Evolutionary conservation across 176 grass and related monocot species (phyloP).

Genomic region (Tillandsia leiboldiana): DNA sequence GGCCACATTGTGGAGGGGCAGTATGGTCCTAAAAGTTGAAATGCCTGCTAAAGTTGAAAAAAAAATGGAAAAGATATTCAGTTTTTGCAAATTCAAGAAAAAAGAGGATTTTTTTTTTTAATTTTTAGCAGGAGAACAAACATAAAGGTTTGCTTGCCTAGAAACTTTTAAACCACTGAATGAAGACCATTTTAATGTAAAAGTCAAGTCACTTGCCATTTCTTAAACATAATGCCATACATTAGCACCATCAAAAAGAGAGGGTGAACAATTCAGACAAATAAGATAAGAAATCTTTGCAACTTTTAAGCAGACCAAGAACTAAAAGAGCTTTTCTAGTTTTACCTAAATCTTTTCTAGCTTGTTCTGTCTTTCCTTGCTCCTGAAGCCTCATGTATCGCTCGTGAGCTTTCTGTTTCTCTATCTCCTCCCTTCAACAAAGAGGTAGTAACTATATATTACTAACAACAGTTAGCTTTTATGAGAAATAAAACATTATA

Average conservation of each 20-base stretch:
- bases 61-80: no score
- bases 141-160: not conserved
- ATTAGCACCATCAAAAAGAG: not conserved
- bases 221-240: not conserved
- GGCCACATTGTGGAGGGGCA: no score
- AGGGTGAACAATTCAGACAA: not conserved
- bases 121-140: no score
- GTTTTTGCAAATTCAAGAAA: no score
- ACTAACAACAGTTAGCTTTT: not conserved
- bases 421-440: conserved; percentile 67
- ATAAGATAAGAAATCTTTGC: conserved; percentile 7
- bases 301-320: conserved; percentile 24
- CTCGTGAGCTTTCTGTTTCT: conserved; percentile 59
- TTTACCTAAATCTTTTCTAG: conserved; percentile 87
- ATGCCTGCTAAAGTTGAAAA: no score
- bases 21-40: no score
- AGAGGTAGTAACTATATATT: not conserved
- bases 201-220: not conserved
- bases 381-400: conserved; percentile 77
- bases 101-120: no score
- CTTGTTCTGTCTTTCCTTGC: conserved; percentile 88
- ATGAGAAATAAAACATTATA: not conserved
- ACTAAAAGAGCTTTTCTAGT: conserved; percentile 17
- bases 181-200: not conserved
- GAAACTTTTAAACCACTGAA: not conserved